Conservation (phyloP, 345 rosid genomes). For the Aquilaria yunnanensis region DNA sequence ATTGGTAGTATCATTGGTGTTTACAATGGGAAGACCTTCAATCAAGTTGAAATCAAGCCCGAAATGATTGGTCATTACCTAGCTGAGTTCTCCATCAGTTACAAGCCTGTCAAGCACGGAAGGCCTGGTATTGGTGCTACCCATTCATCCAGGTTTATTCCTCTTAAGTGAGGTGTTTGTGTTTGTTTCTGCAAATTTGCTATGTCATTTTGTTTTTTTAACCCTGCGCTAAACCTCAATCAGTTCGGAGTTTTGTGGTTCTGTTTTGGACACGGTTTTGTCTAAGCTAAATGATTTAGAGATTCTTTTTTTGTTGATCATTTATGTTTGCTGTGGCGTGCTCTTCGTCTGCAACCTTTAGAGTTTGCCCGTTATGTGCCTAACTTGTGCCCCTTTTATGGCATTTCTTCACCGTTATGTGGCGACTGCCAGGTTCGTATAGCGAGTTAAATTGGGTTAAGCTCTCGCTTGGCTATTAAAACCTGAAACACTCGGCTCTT, state of each 20-base stretch:
- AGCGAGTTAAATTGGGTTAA: too few relatives aligned
- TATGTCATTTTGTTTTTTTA: neutral
- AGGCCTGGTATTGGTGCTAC: slow-evolving; percentile 75
- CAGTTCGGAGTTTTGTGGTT: neutral
- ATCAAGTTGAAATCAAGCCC: slow-evolving; percentile 65
- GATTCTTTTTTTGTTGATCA: neutral
- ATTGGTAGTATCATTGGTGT: slow-evolving; percentile 58
- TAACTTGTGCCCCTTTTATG: too few relatives aligned
- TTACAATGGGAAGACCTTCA: slow-evolving; percentile 64
- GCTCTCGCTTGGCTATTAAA: too few relatives aligned
- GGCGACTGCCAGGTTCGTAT: too few relatives aligned
- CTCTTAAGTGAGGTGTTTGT: slow-evolving; percentile 44
- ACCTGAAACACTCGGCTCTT: too few relatives aligned
- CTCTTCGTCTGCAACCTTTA: too few relatives aligned
- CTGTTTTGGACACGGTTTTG: too few relatives aligned
- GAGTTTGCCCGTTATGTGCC: too few relatives aligned
- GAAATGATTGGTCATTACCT: slow-evolving; percentile 68
- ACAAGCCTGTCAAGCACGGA: slow-evolving; percentile 59
- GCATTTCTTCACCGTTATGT: too few relatives aligned
- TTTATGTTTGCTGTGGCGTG: too few relatives aligned
- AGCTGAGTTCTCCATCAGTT: slow-evolving; percentile 52
- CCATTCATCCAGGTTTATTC: slow-evolving; percentile 71
- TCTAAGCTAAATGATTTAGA: neutral
- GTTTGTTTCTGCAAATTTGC: neutral
- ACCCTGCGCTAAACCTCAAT: neutral